These are phyloP conservation scores for Penicillium sp. DNA, from an alignment of 2,329 filamentous ascomycete species.

Conservation along the genomic window DNA sequence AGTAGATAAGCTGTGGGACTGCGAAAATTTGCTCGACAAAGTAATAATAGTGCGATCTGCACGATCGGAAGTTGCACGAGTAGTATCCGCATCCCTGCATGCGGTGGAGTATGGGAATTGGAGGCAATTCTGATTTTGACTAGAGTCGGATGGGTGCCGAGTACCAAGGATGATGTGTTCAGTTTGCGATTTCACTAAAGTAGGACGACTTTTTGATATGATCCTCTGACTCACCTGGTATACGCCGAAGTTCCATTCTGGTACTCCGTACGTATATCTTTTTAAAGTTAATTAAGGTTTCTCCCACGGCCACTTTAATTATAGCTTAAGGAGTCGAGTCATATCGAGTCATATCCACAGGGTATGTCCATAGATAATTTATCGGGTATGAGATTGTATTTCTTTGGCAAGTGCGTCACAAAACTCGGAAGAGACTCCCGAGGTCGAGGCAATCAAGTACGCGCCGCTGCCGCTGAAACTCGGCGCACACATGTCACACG, in stretches of 20 bases:
- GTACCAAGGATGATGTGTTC: conserved; percentile 13
- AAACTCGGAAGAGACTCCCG: background rate
- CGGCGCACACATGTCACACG: background rate
- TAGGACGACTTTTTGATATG: too few relatives aligned
- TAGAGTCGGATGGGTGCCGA: conserved; percentile 14
- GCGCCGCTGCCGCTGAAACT: background rate
- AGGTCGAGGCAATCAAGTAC: background rate
- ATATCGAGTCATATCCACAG: too few relatives aligned
- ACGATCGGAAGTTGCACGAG: conserved; percentile 20
- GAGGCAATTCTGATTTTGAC: conserved; percentile 26
- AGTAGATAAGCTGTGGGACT: conserved; percentile 14
- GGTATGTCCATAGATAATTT: background rate
- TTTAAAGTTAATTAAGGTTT: background rate
- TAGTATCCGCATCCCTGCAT: conserved; percentile 26
- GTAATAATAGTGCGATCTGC: conserved; percentile 8
- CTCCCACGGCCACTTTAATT: background rate
- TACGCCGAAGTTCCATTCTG: too few relatives aligned
- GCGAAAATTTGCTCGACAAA: conserved; percentile 13
- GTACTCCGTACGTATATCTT: background rate
- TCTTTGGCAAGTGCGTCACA: background rate
- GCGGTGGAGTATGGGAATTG: conserved; percentile 20
- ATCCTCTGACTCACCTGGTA: too few relatives aligned
- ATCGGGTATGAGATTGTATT: too few relatives aligned
- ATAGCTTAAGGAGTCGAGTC: too few relatives aligned
- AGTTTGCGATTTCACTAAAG: conserved; percentile 15